Conservation (phyloP, 2,329 filamentous ascomycete species). For the Alternaria metachromatica region DNA sequence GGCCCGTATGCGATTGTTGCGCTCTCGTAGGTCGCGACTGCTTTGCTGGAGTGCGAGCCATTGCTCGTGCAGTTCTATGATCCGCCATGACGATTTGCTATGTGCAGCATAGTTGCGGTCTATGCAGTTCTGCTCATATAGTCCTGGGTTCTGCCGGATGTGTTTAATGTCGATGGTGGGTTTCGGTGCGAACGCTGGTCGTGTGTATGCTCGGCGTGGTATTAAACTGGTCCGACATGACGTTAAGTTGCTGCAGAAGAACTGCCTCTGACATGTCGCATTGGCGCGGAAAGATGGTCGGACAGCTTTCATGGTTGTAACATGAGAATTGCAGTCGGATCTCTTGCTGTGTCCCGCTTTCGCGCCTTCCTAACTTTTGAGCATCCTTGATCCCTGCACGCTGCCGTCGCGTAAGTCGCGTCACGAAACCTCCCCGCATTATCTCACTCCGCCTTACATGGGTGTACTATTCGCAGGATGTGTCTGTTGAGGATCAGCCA, state of each 20-base stretch:
- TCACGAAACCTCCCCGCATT: not conserved
- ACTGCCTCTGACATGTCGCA: conserved; percentile 12
- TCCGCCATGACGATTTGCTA: conserved; percentile 59
- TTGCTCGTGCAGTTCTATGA: conserved; percentile 58
- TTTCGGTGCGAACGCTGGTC: conserved; percentile 78
- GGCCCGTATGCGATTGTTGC: conserved; percentile 69
- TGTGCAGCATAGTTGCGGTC: conserved; percentile 79
- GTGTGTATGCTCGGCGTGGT: conserved; percentile 54
- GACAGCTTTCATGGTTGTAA: conserved; percentile 14
- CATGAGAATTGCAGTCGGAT: not conserved
- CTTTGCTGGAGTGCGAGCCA: conserved; percentile 62
- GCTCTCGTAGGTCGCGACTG: conserved; percentile 67
- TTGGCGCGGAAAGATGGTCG: conserved; percentile 25
- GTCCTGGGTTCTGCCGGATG: conserved; percentile 82
- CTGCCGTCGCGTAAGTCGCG: conserved; percentile 9
- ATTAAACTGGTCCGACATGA: conserved; percentile 30
- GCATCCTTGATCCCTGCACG: conserved; percentile 15
- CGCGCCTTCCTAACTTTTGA: conserved; percentile 16
- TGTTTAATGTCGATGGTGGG: conserved; percentile 83
- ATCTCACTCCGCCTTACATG: not conserved
- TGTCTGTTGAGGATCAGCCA: not conserved
- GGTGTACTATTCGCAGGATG: not conserved
- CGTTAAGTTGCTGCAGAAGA: conserved; percentile 1
- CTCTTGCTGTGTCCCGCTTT: conserved; percentile 4
- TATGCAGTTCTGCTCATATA: conserved; percentile 82